phyloP scores from a whole-genome alignment of 495 filamentous ascomycete genomes.

The Podospora bellae-mahoneyi region DNA sequence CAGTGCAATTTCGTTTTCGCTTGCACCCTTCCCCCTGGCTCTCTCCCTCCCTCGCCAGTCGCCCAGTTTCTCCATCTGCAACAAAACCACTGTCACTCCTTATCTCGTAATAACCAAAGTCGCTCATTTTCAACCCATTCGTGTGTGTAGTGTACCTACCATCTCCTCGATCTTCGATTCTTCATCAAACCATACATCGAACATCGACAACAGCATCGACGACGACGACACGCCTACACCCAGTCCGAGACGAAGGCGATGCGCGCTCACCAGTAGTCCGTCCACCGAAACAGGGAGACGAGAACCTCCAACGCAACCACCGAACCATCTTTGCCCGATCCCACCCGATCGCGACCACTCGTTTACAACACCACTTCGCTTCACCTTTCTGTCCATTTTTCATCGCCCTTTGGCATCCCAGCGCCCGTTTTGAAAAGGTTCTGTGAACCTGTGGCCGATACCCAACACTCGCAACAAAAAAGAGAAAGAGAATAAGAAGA shows the following conservation, averaged over 20 bases:
- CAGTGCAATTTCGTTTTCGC: constrained; percentile 37
- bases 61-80: constrained; percentile 19
- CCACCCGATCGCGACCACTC: constrained; percentile 5
- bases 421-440: constrained; percentile 22
- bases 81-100: constrained; percentile 33
- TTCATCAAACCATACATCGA: too few relatives aligned
- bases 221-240: constrained; percentile 13
- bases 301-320: constrained; percentile 15
- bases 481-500: background rate
- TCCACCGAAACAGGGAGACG: constrained; percentile 27
- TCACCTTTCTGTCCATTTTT: constrained; percentile 19
- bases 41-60: constrained; percentile 14
- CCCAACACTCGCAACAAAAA: constrained; percentile 6
- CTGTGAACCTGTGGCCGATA: constrained; percentile 19
- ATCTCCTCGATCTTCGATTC: too few relatives aligned
- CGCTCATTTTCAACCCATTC: constrained; percentile 31
- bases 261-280: constrained; percentile 27
- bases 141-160: constrained; percentile 17
- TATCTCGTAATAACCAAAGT: constrained; percentile 22
- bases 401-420: constrained; percentile 13
- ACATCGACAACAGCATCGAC: background rate
- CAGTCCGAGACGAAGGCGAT: constrained; percentile 28
- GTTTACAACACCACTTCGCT: constrained; percentile 24
- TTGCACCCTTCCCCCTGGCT: constrained; percentile 20
- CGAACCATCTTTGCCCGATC: constrained; percentile 6